Evolutionary conservation across 108 stramenopile species (phyloP).

Genomic region (Nitzschia sp.): DNA sequence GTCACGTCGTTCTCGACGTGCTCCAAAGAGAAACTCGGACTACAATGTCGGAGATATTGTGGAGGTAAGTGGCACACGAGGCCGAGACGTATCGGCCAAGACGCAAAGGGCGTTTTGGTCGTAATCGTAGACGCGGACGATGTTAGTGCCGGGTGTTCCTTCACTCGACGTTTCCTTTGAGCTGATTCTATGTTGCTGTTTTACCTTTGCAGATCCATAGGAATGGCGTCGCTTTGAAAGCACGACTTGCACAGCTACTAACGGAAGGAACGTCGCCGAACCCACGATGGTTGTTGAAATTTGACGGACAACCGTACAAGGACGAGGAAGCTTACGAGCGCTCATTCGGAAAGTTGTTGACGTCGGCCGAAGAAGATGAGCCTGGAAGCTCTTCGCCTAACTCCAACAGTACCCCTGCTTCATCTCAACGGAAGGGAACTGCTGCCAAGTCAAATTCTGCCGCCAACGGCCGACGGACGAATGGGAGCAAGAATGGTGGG

Average conservation of each 20-base stretch:
- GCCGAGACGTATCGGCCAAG: too few relatives aligned
- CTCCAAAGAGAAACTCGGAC: constrained; percentile 41
- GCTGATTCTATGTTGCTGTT: background rate
- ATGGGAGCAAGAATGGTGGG: background rate
- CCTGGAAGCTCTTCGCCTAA: background rate
- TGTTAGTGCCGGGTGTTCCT: too few relatives aligned
- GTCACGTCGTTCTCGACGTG: constrained; percentile 33
- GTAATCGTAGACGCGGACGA: too few relatives aligned
- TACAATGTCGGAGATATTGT: constrained; percentile 54
- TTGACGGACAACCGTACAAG: constrained; percentile 43
- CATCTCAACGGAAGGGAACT: background rate
- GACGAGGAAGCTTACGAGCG: constrained; percentile 60
- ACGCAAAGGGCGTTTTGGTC: too few relatives aligned
- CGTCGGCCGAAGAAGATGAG: constrained; percentile 25
- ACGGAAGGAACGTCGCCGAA: constrained; percentile 37
- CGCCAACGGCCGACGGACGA: too few relatives aligned
- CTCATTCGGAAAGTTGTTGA: constrained; percentile 36
- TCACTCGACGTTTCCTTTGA: too few relatives aligned
- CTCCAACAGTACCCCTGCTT: background rate
- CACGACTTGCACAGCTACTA: constrained; percentile 41
- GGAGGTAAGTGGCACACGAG: constrained; percentile 45
- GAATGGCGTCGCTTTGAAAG: constrained; percentile 26
- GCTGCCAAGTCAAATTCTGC: background rate
- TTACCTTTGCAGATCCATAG: constrained; percentile 38
- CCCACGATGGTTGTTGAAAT: constrained; percentile 54